Evolutionary conservation across 306 rosid species (phyloP), one percentile per base, ranked within the genome.

Genomic region (Carpinus viminea): DNA sequence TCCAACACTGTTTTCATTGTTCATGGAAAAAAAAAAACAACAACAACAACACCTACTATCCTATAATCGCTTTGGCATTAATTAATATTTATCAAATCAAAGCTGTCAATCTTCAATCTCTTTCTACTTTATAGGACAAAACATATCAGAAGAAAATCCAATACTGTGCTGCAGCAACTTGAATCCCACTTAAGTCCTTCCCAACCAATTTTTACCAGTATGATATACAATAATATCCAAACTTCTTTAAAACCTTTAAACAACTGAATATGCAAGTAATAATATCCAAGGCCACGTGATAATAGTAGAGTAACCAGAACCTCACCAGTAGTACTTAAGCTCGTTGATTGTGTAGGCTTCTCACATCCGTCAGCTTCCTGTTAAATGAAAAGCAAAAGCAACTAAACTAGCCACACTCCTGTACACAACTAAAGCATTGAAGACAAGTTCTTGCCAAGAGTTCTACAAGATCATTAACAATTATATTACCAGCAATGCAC

Each of bases 351-450:
- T 56, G 71, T 46, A 18, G 79, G 73, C 69, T 89, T 85, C 83
- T 77, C 84, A 52, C 59, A 78, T 74, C 50, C 86, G 18, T 70
- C 79, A 79, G 72, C 82, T 72, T 83, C 89, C 98, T 94, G 90
- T 82, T 85, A 84, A 76, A 84, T 34, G 76, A 71, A 65, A 83
- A 59, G 53, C 26, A 45, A 70, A 75, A 85, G 55, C 36, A 64
- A 34, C 38, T 36, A 47, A 17, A 26, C 38, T 77, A 56, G 76
- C 76, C 45, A 77, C 10, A 61, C 13, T 16, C 56, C 16, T 4
- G 47, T 50, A 68, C 12, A 36, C 9, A 16, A 45, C 24, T 70
- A 45, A 59, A n/a, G 62, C 21, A 70, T 26, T 12, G 48, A 55
- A 65, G 15, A 46, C 12, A 36, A 8, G 38, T 47, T 10, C 16